phyloP scores from a whole-genome alignment of 2,329 filamentous ascomycete genomes.

The Fusarium sp. region DNA sequence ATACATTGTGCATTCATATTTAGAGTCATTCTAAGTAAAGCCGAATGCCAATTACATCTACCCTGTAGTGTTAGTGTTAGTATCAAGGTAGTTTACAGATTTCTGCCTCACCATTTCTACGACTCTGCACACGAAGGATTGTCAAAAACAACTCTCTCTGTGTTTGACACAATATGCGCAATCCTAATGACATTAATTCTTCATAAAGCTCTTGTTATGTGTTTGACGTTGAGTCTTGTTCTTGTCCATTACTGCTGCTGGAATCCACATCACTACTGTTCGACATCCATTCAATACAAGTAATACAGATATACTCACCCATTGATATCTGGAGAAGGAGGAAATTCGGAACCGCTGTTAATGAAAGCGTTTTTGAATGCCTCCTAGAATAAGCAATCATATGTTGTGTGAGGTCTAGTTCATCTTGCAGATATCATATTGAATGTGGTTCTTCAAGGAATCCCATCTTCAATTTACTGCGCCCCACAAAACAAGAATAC shows the following conservation, averaged over 20 bases:
- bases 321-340: not conserved
- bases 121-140: not conserved
- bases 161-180: not conserved
- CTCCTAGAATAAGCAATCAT: not conserved
- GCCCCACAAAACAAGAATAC: constrained; percentile 38
- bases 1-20: not conserved
- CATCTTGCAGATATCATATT: not conserved
- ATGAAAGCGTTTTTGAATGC: not conserved
- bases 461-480: not conserved
- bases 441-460: not conserved
- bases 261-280: not conserved
- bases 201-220: not conserved
- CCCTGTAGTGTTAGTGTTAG: not conserved
- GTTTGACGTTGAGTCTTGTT: not conserved
- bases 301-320: not conserved
- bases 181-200: not conserved
- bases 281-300: not conserved
- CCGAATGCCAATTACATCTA: not conserved
- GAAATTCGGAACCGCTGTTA: not conserved
- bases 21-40: not conserved
- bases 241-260: not conserved
- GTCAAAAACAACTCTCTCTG: not conserved
- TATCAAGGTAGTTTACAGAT: not conserved
- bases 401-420: not conserved
- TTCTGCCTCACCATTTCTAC: not conserved